These are phyloP conservation scores for Nicotiana benthamiana DNA, from an alignment of 257 asterid genomes.

Conservation along the genomic window DNA sequence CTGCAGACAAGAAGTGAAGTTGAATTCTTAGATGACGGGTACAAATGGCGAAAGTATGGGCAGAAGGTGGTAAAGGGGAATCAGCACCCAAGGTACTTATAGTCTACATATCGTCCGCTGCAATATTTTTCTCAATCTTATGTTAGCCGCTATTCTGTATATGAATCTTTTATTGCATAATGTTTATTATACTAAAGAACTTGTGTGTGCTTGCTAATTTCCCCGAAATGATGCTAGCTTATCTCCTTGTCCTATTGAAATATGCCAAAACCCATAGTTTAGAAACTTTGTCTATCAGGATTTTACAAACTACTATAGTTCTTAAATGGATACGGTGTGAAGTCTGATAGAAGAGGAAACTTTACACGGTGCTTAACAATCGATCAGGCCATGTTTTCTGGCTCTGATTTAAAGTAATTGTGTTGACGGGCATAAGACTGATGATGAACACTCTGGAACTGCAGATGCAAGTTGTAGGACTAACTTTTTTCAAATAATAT, in stretches of 20 bases:
- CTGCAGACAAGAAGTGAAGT: conserved; percentile 96
- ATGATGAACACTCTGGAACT: not conserved
- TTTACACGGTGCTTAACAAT: not conserved
- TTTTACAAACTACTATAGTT: not conserved
- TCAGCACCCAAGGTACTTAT: conserved; percentile 71
- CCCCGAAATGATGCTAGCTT: not conserved
- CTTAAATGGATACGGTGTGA: not conserved
- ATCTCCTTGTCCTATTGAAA: not conserved
- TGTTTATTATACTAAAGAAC: not conserved
- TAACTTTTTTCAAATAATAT: not conserved
- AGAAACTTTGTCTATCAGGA: not conserved
- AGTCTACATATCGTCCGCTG: not conserved
- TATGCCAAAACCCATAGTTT: not conserved
- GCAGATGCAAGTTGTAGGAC: not conserved
- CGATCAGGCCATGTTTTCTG: not conserved
- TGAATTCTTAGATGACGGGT: conserved; percentile 87
- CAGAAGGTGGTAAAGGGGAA: conserved; percentile 93
- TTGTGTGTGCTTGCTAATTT: not conserved
- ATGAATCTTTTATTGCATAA: not conserved
- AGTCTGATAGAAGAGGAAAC: not conserved
- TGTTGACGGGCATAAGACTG: not conserved
- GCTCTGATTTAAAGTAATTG: not conserved
- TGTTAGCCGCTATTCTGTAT: not conserved
- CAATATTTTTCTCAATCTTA: not conserved
- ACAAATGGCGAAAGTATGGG: conserved; percentile 92